Conservation (phyloP, 441 rosid genomes). For the Corymbia citriodora region DNA sequence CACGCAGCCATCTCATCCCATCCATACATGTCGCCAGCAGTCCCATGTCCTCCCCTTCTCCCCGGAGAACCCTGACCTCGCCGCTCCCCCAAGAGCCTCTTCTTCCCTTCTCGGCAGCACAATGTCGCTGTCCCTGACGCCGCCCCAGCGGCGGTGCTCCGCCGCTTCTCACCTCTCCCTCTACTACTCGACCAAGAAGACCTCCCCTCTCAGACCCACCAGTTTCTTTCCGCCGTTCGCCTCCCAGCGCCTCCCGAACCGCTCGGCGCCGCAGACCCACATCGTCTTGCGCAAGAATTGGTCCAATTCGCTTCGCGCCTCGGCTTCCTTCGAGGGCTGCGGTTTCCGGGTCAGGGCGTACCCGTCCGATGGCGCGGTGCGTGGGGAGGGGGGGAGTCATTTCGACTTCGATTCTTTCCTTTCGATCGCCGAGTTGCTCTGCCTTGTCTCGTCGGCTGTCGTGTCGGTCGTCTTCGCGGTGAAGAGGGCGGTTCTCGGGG, state of each 20-base stretch:
- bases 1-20: too few relatives aligned
- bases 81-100: background rate
- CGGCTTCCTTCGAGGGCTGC: background rate
- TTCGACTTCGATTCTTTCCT: constrained; percentile 46
- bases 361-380: constrained; percentile 11
- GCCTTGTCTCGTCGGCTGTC: constrained; percentile 55
- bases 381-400: constrained; percentile 1
- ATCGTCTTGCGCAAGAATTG: background rate
- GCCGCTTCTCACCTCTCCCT: constrained; percentile 18
- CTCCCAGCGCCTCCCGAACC: constrained; percentile 12
- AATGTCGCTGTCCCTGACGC: constrained; percentile 30
- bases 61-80: background rate
- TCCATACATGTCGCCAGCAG: background rate
- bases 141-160: constrained; percentile 20
- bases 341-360: constrained; percentile 19
- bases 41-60: constrained; percentile 1
- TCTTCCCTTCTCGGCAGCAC: constrained; percentile 7
- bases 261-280: background rate
- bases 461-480: constrained; percentile 39
- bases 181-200: constrained; percentile 25
- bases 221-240: constrained; percentile 18
- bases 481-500: constrained; percentile 27
- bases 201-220: constrained; percentile 11
- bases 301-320: background rate
- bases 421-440: constrained; percentile 44